Evolutionary conservation across 116 monocot species (phyloP).

Genomic region (Papilionanthe hybrid): DNA sequence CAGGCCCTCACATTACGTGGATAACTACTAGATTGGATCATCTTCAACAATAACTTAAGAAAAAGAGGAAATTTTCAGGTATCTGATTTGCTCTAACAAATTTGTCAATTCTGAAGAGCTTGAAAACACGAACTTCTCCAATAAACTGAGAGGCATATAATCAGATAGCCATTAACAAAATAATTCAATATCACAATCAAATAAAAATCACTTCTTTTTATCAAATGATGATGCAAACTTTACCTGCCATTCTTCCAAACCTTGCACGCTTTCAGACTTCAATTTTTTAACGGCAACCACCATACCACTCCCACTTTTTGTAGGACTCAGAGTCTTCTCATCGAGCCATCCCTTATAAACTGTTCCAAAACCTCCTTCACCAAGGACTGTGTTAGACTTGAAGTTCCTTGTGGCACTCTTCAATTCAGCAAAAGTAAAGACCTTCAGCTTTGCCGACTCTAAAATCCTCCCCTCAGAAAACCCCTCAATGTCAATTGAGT

Average conservation of each 20-base stretch:
- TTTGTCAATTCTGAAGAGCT: too few relatives aligned
- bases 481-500: conserved; percentile 9
- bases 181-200: too few relatives aligned
- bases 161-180: too few relatives aligned
- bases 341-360: conserved; percentile 60
- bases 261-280: conserved; percentile 45
- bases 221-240: not conserved
- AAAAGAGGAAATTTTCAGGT: too few relatives aligned
- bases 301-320: conserved; percentile 34
- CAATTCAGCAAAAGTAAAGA: conserved; percentile 44
- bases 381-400: conserved; percentile 33
- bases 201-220: too few relatives aligned
- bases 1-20: too few relatives aligned
- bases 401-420: conserved; percentile 46
- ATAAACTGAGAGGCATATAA: too few relatives aligned
- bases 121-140: too few relatives aligned
- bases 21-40: too few relatives aligned
- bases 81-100: too few relatives aligned
- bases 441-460: conserved; percentile 28
- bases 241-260: conserved; percentile 48
- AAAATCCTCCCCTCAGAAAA: conserved; percentile 32
- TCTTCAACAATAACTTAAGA: too few relatives aligned
- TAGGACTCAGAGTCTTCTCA: conserved; percentile 41
- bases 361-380: conserved; percentile 57
- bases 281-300: conserved; percentile 48